A percentile compares a stretch with the other conserved stretches of the same genome.
Conservation (phyloP, 768 basidiomycete species). For the Pulveroboletus sp. region DNA sequence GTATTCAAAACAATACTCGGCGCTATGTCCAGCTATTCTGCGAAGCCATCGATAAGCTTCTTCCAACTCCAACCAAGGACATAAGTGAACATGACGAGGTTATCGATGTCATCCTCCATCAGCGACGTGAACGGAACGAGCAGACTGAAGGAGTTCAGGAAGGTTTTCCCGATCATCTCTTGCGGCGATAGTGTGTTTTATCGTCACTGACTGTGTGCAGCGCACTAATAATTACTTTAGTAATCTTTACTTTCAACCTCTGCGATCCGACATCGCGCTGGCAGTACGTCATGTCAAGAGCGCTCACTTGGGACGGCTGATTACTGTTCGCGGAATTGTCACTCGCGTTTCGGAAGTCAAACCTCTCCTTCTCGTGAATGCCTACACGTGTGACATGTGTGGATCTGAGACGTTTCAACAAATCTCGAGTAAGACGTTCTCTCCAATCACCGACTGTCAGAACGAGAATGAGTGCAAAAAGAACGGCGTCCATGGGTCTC, state of each 20-base stretch:
- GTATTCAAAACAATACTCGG: conserved; percentile 79
- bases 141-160: conserved; percentile 68
- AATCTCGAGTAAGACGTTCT: conserved; percentile 86
- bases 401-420: conserved; percentile 99
- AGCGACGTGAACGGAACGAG: conserved; percentile 84
- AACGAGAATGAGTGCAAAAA: conserved; percentile 81
- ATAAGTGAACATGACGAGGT: conserved; percentile 91
- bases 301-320: conserved; percentile 80
- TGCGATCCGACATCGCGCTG: conserved; percentile 67
- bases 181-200: conserved; percentile 86
- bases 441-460: conserved; percentile 83
- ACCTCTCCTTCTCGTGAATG: conserved; percentile 93
- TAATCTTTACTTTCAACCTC: conserved; percentile 90
- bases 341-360: conserved; percentile 99
- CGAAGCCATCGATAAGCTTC: conserved; percentile 83
- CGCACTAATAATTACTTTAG: conserved; percentile 39
- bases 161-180: conserved; percentile 84
- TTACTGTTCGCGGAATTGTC: conserved; percentile 96
- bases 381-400: conserved; percentile 97
- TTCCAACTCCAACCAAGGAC: conserved; percentile 86
- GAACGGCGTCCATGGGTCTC: conserved; percentile 80
- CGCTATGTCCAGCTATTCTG: conserved; percentile 89
- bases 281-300: conserved; percentile 93
- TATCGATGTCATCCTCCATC: conserved; percentile 94
- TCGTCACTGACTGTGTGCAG: neutral